phyloP scores from a whole-genome alignment of 1,284 basidiomycete species.

The Boletus mariae region DNA sequence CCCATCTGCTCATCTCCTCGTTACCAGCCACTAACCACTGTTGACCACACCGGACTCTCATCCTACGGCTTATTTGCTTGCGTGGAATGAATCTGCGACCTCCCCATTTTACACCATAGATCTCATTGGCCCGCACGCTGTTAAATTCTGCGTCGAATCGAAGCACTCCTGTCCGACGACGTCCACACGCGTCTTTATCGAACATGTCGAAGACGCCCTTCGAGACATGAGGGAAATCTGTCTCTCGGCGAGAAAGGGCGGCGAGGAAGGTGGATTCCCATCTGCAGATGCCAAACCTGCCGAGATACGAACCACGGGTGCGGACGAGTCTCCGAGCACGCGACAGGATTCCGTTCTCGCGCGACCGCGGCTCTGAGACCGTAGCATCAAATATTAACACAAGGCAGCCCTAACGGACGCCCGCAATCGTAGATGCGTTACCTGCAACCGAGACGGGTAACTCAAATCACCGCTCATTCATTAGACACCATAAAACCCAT shows the following conservation, averaged over 20 bases:
- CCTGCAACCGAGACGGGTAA: not conserved
- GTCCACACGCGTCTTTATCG: slow-evolving; percentile 71
- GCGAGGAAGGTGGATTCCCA: slow-evolving; percentile 5
- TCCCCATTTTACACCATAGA: slow-evolving; percentile 46
- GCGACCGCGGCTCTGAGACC: slow-evolving; percentile 19
- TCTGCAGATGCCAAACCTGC: not conserved
- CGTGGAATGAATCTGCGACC: not conserved
- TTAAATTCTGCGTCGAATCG: slow-evolving; percentile 96
- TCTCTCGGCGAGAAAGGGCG: slow-evolving; percentile 14
- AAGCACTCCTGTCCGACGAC: slow-evolving; percentile 73
- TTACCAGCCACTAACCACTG: not conserved
- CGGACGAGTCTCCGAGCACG: not conserved
- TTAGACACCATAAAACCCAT: not conserved
- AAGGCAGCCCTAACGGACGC: not conserved
- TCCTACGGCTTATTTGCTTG: too few species aligned
- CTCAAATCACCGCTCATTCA: slow-evolving; percentile 14
- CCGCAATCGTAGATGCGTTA: not conserved
- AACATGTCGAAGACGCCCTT: slow-evolving; percentile 66
- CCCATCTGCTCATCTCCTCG: slow-evolving; percentile 11
- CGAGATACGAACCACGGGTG: not conserved
- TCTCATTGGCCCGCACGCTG: slow-evolving; percentile 72
- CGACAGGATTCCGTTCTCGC: slow-evolving; percentile 9
- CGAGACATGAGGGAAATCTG: slow-evolving; percentile 68
- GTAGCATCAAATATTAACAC: not conserved
- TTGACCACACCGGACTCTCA: not conserved